Evolutionary conservation across 768 basidiomycete species (phyloP), one percentile per base, ranked within the genome.

Genomic region (Phylloporus sp.): DNA sequence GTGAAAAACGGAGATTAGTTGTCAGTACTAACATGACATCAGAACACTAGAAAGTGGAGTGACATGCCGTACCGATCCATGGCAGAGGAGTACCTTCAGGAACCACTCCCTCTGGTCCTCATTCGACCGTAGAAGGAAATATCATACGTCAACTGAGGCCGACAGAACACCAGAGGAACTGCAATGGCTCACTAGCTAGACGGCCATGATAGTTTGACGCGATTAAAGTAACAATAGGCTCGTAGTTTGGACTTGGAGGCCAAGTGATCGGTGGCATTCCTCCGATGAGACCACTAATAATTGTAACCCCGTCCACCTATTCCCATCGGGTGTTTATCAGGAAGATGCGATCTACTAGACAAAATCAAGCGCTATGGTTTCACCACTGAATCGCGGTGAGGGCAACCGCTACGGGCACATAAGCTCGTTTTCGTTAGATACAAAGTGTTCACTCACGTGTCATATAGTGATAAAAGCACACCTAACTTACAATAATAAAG

Each of bases 361-460:
- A 73, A 75, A 18, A 64, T 63, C 4, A 70, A 71, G 7, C 65
- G 68, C n/a, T 85, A 84, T 66, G 72, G 74, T 46, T 68, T 85
- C 28, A 71, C 80, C 15, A 84, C 82, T n/a, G n/a, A n/a, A n/a
- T 2, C 80, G 78, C 41, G 84, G 85, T 10, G 85, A 88, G 68
- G 78, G 78, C 59, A 57, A 50, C n/a, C n/a, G n/a, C n/a, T n/a
- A 28, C n/a, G n/a, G n/a, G n/a, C n/a, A n/a, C n/a, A n/a, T 44
- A 64, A 54, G 12, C 46, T 61, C 32, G 62, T 66, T 27, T 68
- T 62, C 67, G 59, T 44, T 53, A 44, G 62, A 48, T 66, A 28
- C 18, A 9, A 43, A 16, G 61, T 9, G 57, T 60, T 20, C n/a
- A n/a, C 12, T 61, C 7, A 54, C 36, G 18, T 10, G 22, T 23